phyloP scores from a whole-genome alignment of 2,329 filamentous ascomycete genomes.

The Aspergillus unguis region DNA sequence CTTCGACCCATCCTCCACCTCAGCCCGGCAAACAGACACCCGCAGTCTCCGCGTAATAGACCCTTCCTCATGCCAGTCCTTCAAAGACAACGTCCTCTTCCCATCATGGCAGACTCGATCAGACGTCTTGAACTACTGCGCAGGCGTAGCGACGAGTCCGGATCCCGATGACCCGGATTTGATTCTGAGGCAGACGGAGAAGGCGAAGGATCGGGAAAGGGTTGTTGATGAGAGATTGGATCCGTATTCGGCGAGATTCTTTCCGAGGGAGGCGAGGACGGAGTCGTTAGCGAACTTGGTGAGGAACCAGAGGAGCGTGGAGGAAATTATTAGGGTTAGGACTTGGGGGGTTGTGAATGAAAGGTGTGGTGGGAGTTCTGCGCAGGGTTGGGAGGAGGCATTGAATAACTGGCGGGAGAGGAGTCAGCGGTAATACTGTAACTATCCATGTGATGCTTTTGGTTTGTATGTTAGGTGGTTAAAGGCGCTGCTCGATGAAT shows the following conservation, averaged over 20 bases:
- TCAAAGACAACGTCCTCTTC: slow-evolving; percentile 77
- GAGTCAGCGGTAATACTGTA: slow-evolving; percentile 17
- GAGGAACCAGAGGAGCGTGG: slow-evolving; percentile 69
- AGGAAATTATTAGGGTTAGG: slow-evolving; percentile 71
- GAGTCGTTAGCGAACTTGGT: slow-evolving; percentile 71
- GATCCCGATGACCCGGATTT: slow-evolving; percentile 83
- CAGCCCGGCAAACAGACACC: slow-evolving; percentile 55
- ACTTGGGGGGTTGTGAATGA: slow-evolving; percentile 78
- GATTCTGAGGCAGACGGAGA: slow-evolving; percentile 66
- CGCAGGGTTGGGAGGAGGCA: slow-evolving; percentile 60
- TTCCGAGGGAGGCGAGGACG: slow-evolving; percentile 70
- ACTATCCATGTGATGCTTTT: not conserved
- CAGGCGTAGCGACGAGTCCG: slow-evolving; percentile 77
- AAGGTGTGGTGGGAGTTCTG: slow-evolving; percentile 62
- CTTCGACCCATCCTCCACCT: slow-evolving; percentile 79
- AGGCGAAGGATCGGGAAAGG: slow-evolving; percentile 65
- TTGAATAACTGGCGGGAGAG: slow-evolving; percentile 59
- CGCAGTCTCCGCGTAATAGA: slow-evolving; percentile 55
- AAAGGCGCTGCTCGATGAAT: not conserved
- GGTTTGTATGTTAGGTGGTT: not conserved
- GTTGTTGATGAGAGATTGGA: slow-evolving; percentile 85
- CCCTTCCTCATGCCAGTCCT: slow-evolving; percentile 61
- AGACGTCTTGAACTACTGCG: slow-evolving; percentile 85
- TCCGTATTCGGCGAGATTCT: slow-evolving; percentile 83
- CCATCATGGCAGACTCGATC: slow-evolving; percentile 82